Evolutionary conservation across 805 yeast species (phyloP), one percentile per base, ranked within the genome.

Genomic region (Candida dendrica): DNA sequence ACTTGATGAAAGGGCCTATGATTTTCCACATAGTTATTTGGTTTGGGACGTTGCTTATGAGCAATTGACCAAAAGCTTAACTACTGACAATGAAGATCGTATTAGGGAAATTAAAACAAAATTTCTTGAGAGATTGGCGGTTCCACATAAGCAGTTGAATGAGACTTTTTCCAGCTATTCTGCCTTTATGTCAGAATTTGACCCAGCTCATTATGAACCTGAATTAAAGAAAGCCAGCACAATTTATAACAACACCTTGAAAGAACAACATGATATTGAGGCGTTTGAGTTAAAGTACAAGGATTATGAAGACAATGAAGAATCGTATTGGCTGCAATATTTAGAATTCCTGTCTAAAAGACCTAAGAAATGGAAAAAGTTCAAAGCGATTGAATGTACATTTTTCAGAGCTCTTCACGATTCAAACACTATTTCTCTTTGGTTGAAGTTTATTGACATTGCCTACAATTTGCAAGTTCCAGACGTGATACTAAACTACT

Each of bases 121-220:
- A 4, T 51, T 46, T 33, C 14, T 61, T 4, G 48, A 58, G 22
- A 53, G 74, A 33, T 50, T 77, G 5, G 33, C 48, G 2, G 47
- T 51, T 9, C 79, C 79, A 0, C 79, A 74, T 52, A 42, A 50
- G 1, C 48, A 56, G 3, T 42, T 74, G 7, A 72, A 69, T 3
- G 61, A 64, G 0, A 66, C 77, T 0, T 69, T 61, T 48, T 52
- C 60, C 9, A 55, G 56, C 1, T 66, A 61, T 36, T 75, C 79
- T 1, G 20, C 54, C 1, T 71, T 73, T 41, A 59, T 75, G 2
- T 58, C 76, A 1, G 31, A 42, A 3, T 34, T 60, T 36, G 55
- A 48, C 18, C 40, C 55, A 1, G 49, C 49, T 1, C 37, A 59
- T 3, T 74, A 75, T 45, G 62, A 60, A 1, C 32, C 40, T 0